Conservation (phyloP, 164 flowering plant species). For the Malania oleifera region DNA sequence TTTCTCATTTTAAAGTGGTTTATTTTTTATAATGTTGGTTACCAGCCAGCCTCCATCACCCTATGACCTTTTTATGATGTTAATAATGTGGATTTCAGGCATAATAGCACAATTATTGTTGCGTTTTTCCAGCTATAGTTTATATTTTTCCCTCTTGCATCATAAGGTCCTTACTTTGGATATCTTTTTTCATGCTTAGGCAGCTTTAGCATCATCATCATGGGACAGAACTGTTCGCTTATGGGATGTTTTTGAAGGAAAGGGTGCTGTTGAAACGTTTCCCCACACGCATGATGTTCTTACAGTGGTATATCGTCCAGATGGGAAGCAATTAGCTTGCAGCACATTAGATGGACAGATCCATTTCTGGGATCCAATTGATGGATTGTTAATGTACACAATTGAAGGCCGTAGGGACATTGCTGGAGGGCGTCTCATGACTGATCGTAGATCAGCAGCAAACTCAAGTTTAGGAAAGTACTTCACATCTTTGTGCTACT, state of each 20-base stretch:
- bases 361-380: conserved; percentile 92
- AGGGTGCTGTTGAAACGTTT: conserved; percentile 89
- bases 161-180: conserved; percentile 4
- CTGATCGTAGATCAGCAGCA: conserved; percentile 92
- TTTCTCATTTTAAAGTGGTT: no score
- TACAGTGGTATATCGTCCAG: conserved; percentile 89
- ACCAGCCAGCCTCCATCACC: no score
- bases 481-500: conserved; percentile 88
- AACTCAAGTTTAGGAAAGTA: conserved; percentile 86
- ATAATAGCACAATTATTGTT: no score
- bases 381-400: conserved; percentile 79
- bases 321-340: conserved; percentile 91
- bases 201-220: conserved; percentile 85
- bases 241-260: conserved; percentile 94
- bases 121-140: neutral
- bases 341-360: conserved; percentile 94
- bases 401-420: conserved; percentile 97
- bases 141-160: neutral
- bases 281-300: conserved; percentile 93
- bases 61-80: no score
- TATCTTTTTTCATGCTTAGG: conserved; percentile 32
- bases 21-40: no score
- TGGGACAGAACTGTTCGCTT: conserved; percentile 94
- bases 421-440: conserved; percentile 94
- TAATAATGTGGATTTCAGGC: no score